Evolutionary conservation across 163 green algal genomes (phyloP).

Genomic region (Chlorella variabilis): DNA sequence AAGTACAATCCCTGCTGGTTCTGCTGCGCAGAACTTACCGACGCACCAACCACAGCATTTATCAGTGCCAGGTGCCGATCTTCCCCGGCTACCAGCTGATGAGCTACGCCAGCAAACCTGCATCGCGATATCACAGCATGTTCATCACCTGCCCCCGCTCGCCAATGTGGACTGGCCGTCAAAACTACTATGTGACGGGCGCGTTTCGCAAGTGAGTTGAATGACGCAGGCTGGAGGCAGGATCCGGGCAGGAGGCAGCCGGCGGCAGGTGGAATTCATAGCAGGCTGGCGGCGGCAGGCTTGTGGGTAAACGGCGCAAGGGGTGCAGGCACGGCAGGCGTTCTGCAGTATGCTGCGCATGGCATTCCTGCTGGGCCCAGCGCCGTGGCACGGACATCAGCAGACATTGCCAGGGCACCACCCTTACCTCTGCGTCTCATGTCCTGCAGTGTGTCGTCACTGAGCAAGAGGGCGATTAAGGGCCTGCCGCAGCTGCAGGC

Average conservation of each 20-base stretch:
- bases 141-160: background rate
- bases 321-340: too few species aligned
- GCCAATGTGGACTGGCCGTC: background rate
- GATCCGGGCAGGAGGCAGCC: too few species aligned
- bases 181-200: slow-evolving; percentile 16
- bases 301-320: background rate
- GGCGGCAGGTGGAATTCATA: too few species aligned
- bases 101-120: background rate
- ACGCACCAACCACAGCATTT: background rate
- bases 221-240: background rate
- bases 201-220: slow-evolving; percentile 11
- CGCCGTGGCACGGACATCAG: too few species aligned
- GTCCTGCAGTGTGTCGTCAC: background rate
- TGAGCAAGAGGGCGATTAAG: background rate
- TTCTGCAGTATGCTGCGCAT: too few species aligned
- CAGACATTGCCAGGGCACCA: too few species aligned
- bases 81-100: background rate
- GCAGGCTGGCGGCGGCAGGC: too few species aligned
- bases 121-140: background rate
- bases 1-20: background rate
- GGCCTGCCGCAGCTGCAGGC: background rate
- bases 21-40: background rate
- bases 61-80: background rate
- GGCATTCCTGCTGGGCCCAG: too few species aligned
- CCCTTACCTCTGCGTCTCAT: background rate